Percentiles rank a stretch among this genome's conserved stretches.
Evolutionary conservation across 176 grass and related monocot genomes (phyloP).

Genomic region (Bolboschoenus planiculmis): DNA sequence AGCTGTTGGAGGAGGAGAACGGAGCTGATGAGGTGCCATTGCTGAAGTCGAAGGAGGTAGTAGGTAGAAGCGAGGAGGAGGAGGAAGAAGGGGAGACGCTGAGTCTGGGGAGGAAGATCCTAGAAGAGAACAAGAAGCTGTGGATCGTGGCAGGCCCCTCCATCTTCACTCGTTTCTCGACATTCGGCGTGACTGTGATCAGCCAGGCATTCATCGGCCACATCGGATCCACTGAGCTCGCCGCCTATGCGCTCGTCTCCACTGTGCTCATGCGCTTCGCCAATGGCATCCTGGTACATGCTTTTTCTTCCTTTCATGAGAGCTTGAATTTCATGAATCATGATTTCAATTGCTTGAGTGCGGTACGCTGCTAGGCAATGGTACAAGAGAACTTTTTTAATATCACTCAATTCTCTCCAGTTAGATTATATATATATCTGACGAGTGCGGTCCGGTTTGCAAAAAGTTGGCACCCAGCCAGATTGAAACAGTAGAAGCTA

Average conservation of each 20-base stretch:
- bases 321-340: no score
- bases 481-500: no score
- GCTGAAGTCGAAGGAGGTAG: background rate
- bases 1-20: constrained; percentile 15
- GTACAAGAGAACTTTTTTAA: background rate
- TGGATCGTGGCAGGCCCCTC: constrained; percentile 72
- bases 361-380: background rate
- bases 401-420: no score
- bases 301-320: background rate
- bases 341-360: background rate
- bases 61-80: background rate
- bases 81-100: background rate
- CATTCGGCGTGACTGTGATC: constrained; percentile 80
- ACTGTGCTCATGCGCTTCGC: constrained; percentile 79
- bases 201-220: constrained; percentile 88
- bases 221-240: constrained; percentile 69
- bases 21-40: background rate
- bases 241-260: constrained; percentile 67
- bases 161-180: constrained; percentile 73
- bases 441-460: no score
- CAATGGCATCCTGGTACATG: constrained; percentile 53
- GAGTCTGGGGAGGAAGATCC: constrained; percentile 22
- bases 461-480: no score
- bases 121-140: constrained; percentile 79
- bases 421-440: no score